Evolutionary conservation across 2,329 filamentous ascomycete genomes (phyloP).

Genomic region (Phialocephala subalpina): DNA sequence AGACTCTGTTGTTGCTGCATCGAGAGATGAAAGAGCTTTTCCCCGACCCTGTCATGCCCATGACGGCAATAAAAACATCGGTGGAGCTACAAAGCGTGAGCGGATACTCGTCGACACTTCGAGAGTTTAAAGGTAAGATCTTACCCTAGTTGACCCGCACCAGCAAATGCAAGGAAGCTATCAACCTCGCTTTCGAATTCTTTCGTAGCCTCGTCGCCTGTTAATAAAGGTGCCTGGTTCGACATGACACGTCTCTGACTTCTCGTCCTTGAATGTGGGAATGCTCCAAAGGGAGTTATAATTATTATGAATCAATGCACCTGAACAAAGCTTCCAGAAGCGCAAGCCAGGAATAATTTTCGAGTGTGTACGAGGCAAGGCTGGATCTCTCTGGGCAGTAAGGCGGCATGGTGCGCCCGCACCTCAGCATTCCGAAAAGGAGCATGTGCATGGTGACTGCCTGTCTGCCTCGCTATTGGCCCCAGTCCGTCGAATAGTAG

Average conservation of each 20-base stretch:
- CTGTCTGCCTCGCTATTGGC: not conserved
- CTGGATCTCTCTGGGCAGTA: not conserved
- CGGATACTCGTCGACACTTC: not conserved
- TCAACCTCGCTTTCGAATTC: not conserved
- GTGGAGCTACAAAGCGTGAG: not conserved
- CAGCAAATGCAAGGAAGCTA: not conserved
- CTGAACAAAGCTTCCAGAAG: not conserved
- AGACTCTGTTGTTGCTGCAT: not conserved
- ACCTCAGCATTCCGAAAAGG: not conserved
- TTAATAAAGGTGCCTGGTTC: not conserved
- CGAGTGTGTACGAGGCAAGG: not conserved
- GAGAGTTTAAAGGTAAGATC: not conserved
- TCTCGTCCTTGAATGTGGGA: not conserved
- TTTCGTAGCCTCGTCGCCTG: not conserved
- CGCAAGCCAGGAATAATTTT: not conserved
- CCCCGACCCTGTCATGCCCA: not conserved
- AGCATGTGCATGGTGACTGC: not conserved
- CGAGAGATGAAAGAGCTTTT: constrained; percentile 8
- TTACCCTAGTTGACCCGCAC: not conserved
- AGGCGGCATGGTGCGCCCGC: not conserved
- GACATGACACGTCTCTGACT: not conserved
- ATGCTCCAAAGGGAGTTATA: not conserved
- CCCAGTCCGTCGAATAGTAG: not conserved
- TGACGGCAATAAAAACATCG: constrained; percentile 1
- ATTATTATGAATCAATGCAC: not conserved